phyloP scores from a whole-genome alignment of 73 alveolate genomes.

The Paramecium pentaurelia region DNA sequence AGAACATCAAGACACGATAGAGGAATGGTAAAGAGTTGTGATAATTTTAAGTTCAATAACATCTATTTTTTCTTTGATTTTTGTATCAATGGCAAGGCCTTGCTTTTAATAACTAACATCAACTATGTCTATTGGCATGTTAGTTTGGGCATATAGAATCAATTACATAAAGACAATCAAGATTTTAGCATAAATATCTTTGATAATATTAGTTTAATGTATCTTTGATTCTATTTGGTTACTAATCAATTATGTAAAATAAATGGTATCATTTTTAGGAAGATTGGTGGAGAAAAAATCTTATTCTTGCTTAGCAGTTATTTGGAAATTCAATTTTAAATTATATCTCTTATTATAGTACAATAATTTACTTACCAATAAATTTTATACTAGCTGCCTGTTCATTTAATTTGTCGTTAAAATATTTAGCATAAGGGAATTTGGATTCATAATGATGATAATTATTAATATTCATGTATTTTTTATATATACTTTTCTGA shows the following conservation, averaged over 20 bases:
- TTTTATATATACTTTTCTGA: no score
- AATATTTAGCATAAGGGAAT: not conserved
- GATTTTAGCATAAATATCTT: not conserved
- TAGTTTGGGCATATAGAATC: not conserved
- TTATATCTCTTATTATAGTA: not conserved
- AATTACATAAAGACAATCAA: not conserved
- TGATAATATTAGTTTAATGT: not conserved
- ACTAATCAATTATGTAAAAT: not conserved
- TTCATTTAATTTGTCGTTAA: constrained; percentile 18
- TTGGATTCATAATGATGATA: not conserved
- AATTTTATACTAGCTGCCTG: not conserved
- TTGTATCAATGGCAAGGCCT: not conserved
- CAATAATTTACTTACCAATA: not conserved
- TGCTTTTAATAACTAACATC: not conserved
- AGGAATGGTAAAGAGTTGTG: constrained; percentile 15
- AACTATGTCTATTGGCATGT: not conserved
- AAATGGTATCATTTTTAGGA: not conserved
- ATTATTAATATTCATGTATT: not conserved
- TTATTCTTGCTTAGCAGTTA: not conserved
- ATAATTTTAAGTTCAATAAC: not conserved
- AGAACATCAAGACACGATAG: not conserved
- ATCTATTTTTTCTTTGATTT: not conserved
- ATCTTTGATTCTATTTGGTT: constrained; percentile 25
- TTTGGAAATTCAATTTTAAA: not conserved
- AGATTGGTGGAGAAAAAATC: not conserved